Evolutionary conservation across 2,329 filamentous ascomycete species (phyloP).

Genomic region (Hypoxylon sp.): DNA sequence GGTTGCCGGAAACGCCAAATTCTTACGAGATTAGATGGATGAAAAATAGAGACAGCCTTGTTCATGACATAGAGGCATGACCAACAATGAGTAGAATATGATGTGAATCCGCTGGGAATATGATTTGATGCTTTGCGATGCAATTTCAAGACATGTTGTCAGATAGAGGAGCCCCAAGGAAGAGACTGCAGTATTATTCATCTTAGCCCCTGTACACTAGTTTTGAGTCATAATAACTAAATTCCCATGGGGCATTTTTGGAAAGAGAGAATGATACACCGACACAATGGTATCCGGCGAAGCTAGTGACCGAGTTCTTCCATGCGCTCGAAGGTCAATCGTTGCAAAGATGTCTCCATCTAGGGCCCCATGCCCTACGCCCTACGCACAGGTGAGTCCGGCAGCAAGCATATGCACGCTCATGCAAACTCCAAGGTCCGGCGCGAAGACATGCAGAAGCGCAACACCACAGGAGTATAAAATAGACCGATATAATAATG

Average conservation of each 20-base stretch:
- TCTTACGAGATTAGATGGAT: constrained; percentile 10
- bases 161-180: constrained; percentile 20
- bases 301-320: background rate
- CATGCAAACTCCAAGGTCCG: constrained; percentile 25
- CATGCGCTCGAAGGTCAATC: constrained; percentile 7
- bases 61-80: constrained; percentile 4
- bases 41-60: constrained; percentile 6
- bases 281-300: constrained; percentile 4
- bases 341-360: constrained; percentile 10
- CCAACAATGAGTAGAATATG: constrained; percentile 6
- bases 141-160: constrained; percentile 5
- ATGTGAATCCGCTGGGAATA: background rate
- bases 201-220: constrained; percentile 15
- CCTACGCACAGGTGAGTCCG: constrained; percentile 22
- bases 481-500: background rate
- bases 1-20: constrained; percentile 10
- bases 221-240: constrained; percentile 27
- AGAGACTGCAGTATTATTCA: constrained; percentile 15
- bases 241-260: background rate
- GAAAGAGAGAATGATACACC: constrained; percentile 16
- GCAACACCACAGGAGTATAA: background rate
- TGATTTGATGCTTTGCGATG: constrained; percentile 20
- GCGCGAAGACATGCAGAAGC: constrained; percentile 6
- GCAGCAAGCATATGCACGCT: constrained; percentile 30
- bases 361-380: constrained; percentile 23